Percentiles rank a stretch among this genome's conserved stretches.
phyloP scores from a whole-genome alignment of 2,329 filamentous ascomycete genomes.

The Stagonosporopsis cucurbitacearum region DNA sequence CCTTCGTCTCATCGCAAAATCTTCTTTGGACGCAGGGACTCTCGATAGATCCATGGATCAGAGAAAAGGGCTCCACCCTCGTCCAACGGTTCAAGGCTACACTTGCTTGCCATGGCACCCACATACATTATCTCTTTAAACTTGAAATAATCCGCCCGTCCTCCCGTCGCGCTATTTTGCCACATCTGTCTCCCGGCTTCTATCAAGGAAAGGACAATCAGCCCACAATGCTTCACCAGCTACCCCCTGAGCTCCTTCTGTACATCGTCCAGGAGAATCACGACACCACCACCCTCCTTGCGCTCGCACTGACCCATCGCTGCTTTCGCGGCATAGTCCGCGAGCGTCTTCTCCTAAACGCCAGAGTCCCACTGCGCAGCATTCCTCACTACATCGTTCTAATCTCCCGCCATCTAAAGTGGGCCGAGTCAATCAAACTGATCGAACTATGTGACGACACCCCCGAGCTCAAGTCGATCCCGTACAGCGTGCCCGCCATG shows the following conservation, averaged over 20 bases:
- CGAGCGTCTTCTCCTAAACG: neutral
- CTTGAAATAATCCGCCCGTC: neutral
- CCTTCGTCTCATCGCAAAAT: too few relatives aligned
- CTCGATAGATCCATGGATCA: neutral
- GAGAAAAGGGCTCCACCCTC: neutral
- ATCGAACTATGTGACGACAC: neutral
- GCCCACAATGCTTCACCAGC: neutral
- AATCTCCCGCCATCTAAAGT: neutral
- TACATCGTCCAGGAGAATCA: neutral
- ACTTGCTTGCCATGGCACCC: neutral
- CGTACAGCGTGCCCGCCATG: neutral
- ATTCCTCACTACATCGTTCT: neutral
- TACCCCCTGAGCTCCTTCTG: neutral
- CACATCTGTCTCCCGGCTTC: neutral
- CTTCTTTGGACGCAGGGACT: neutral
- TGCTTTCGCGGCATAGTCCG: neutral
- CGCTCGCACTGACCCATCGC: neutral
- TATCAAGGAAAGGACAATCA: neutral
- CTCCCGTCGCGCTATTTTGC: too few relatives aligned
- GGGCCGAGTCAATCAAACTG: neutral
- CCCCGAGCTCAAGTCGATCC: neutral
- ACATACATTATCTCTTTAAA: too few relatives aligned
- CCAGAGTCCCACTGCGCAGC: neutral
- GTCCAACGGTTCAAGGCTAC: neutral
- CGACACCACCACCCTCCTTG: neutral